Conservation (phyloP, 306 rosid genomes). For the Rosa lucieae region DNA sequence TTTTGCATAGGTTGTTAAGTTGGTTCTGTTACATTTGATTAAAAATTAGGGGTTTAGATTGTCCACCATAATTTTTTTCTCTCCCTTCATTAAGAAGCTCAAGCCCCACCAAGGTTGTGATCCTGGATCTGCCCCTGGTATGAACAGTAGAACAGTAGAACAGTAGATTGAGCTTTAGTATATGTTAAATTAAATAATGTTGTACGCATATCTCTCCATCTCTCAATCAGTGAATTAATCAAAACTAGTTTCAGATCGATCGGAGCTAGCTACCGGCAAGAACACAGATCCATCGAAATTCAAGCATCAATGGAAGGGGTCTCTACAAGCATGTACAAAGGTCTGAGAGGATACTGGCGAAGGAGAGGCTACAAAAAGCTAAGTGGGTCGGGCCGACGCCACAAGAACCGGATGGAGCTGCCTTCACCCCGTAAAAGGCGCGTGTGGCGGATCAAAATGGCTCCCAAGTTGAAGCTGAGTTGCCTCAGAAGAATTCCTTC, state of each 20-base stretch:
- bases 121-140: too few species aligned
- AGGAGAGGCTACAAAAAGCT: constrained; percentile 52
- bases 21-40: too few species aligned
- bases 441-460: constrained; percentile 56
- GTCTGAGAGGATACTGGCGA: constrained; percentile 49
- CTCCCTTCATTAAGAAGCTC: too few species aligned
- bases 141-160: too few species aligned
- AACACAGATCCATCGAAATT: not conserved
- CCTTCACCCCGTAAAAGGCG: constrained; percentile 30
- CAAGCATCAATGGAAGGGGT: constrained; percentile 50
- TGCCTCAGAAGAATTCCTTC: constrained; percentile 40
- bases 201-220: not conserved
- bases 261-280: not conserved
- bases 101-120: too few species aligned
- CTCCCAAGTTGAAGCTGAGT: constrained; percentile 53
- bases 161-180: too few species aligned
- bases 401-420: constrained; percentile 30
- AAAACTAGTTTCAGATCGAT: not conserved
- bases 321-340: constrained; percentile 40
- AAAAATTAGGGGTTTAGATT: too few species aligned
- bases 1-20: too few species aligned
- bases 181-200: not conserved
- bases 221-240: not conserved
- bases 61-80: too few species aligned
- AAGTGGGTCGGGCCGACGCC: constrained; percentile 28